Percentiles rank a stretch among this genome's conserved stretches.
phyloP scores from a whole-genome alignment of 768 basidiomycete genomes.

The Plicaturopsis crispa region DNA sequence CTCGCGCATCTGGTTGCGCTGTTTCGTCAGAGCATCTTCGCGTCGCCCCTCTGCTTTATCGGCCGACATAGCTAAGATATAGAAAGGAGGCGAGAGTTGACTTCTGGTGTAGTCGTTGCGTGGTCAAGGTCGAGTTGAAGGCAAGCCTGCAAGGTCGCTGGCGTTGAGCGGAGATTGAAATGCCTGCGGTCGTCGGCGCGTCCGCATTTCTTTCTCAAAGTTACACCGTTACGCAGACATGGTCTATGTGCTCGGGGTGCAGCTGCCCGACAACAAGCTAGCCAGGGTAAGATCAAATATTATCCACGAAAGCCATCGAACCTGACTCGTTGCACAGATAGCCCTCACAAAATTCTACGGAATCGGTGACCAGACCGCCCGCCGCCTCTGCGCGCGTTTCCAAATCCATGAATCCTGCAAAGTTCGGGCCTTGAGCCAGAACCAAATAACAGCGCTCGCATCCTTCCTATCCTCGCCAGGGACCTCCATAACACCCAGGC shows the following conservation, averaged over 20 bases:
- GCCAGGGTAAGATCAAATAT: constrained; percentile 51
- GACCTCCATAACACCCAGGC: constrained; percentile 60
- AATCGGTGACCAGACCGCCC: constrained; percentile 66
- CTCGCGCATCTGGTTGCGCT: constrained; percentile 72
- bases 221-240: constrained; percentile 24
- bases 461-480: constrained; percentile 89
- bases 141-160: neutral
- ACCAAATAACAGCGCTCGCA: constrained; percentile 86
- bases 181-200: constrained; percentile 7
- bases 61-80: constrained; percentile 51
- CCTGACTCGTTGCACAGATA: constrained; percentile 40
- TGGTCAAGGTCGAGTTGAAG: constrained; percentile 8
- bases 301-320: constrained; percentile 1
- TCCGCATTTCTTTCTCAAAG: constrained; percentile 1
- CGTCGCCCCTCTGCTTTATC: constrained; percentile 80
- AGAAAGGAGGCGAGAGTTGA: neutral
- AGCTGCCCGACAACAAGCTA: constrained; percentile 68
- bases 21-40: constrained; percentile 79
- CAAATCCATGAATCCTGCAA: constrained; percentile 84
- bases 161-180: constrained; percentile 18
- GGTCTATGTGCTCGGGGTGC: constrained; percentile 85
- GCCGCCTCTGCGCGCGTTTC: constrained; percentile 83
- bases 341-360: constrained; percentile 92
- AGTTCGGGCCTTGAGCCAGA: constrained; percentile 74
- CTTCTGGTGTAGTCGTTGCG: constrained; percentile 7